Base-by-base conservation (phyloP, 805 yeast species). In the Lachancea sp. region DNA sequence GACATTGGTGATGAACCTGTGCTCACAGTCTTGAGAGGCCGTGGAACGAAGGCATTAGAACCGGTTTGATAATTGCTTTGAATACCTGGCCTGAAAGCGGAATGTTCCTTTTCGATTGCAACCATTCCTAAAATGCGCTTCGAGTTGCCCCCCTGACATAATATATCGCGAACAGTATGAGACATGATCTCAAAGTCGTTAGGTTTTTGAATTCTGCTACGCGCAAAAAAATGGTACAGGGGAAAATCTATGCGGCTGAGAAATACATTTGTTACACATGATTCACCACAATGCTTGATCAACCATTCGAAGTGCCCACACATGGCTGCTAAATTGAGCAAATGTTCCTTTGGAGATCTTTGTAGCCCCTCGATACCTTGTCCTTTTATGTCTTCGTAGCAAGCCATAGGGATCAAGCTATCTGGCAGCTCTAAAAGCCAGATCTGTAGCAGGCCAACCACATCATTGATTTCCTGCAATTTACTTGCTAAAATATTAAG, bases 371-470 rank as follows among this genome's bases (percentile, higher is more conserved):
- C 30, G 5, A 34, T 22, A 6, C 34, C 38, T 7, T 28, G 12
- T 13, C 5, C 23, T 15, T 17, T 19, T n/a, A 40, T 13, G 6
- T 16, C 24, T 23, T 40, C 38, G 29, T 40, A 40, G 18, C 30
- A 33, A 30, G 43, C 29, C 40, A 39, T 33, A 9, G 56, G 52
- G 2, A 52, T 31, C 19, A 78, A 55, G 20, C 82, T 71, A 47
- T 77, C 81, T 0, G 83, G 83, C 28, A 78, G 56, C 49, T 78
- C 84, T 58, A 78, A 58, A 23, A 78, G 63, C 66, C 76, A 77
- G 23, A 74, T 53, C 50, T 77, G 77, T 43, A 77, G 59, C 15
- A 75, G 62, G 39, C 70, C 68, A 4, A 63, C 39, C 41, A 65
- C 49, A 26, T 52, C 57, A 6, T 30, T 36, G 0, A 45, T 17